These are phyloP conservation scores for Moesziomyces aphidis DNA, from an alignment of 1,284 basidiomycete species.

Conservation along the genomic window DNA sequence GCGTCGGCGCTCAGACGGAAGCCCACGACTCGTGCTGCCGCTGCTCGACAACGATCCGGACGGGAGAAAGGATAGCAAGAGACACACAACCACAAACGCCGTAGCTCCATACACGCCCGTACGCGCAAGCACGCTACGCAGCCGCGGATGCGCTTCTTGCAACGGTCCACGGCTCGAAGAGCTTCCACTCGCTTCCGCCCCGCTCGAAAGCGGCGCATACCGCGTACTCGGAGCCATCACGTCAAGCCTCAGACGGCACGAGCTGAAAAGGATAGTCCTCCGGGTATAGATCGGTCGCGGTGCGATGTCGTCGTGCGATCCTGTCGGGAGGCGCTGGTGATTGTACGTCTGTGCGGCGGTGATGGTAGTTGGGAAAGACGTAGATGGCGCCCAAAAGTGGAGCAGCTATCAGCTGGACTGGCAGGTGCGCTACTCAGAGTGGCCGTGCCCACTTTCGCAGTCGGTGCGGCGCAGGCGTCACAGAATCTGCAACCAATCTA, in stretches of 20 bases:
- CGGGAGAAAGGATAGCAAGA: conserved; percentile 18
- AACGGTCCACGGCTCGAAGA: neutral
- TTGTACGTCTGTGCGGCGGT: too few relatives aligned
- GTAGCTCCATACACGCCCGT: conserved; percentile 18
- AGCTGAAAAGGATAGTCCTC: too few relatives aligned
- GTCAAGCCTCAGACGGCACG: neutral
- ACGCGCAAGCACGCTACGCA: conserved; percentile 9
- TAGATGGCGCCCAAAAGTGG: too few relatives aligned
- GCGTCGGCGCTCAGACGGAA: conserved; percentile 11
- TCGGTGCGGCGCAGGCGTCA: too few relatives aligned
- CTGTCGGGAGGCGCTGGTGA: too few relatives aligned
- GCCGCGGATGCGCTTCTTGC: neutral
- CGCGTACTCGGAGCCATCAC: neutral
- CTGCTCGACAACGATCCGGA: neutral
- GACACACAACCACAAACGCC: conserved; percentile 17
- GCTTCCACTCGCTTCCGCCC: neutral
- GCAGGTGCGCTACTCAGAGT: too few relatives aligned
- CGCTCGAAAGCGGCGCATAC: neutral
- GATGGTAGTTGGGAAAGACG: too few relatives aligned
- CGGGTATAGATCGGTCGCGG: too few relatives aligned
- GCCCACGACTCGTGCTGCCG: neutral
- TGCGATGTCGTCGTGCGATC: too few relatives aligned
- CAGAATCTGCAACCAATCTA: too few relatives aligned
- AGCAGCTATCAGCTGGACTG: too few relatives aligned
- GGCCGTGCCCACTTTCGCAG: too few relatives aligned